phyloP scores from a whole-genome alignment of 2,329 filamentous ascomycete species.

The Berkeleyomyces basicola region DNA sequence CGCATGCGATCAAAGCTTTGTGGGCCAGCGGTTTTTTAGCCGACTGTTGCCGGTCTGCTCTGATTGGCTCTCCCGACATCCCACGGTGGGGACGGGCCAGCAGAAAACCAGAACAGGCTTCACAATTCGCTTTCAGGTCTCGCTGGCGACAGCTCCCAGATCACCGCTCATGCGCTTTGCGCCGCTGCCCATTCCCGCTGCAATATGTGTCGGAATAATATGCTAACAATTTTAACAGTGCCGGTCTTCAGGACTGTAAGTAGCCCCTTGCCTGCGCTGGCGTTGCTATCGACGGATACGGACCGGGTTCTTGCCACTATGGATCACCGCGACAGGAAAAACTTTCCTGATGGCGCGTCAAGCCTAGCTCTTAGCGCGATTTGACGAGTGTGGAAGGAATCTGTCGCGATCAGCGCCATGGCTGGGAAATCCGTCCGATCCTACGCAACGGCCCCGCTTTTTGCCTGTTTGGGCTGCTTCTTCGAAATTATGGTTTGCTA shows the following conservation, averaged over 20 bases:
- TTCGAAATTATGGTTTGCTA: slow-evolving; percentile 6
- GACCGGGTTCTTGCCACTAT: neutral
- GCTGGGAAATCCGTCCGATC: neutral
- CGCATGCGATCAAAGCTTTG: neutral
- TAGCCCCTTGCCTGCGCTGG: neutral
- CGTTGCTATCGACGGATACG: neutral
- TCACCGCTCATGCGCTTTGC: neutral
- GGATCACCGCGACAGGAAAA: neutral
- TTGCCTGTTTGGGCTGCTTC: neutral
- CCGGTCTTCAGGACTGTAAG: slow-evolving; percentile 14
- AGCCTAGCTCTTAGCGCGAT: neutral
- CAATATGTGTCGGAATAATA: neutral
- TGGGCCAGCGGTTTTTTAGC: neutral
- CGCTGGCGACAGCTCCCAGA: neutral
- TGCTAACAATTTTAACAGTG: slow-evolving; percentile 12
- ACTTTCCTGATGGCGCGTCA: neutral
- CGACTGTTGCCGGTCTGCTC: slow-evolving; percentile 3
- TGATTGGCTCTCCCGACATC: neutral
- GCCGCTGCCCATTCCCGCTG: neutral
- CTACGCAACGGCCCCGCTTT: neutral
- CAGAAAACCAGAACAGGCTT: neutral
- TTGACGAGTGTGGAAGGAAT: neutral
- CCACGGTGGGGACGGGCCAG: neutral
- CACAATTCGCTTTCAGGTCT: neutral
- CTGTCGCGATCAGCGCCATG: neutral